Percentiles rank a stretch among this genome's conserved stretches.
These are phyloP conservation scores for Kwoniella sp. DNA, from an alignment of 768 basidiomycete genomes.

Conservation along the genomic window DNA sequence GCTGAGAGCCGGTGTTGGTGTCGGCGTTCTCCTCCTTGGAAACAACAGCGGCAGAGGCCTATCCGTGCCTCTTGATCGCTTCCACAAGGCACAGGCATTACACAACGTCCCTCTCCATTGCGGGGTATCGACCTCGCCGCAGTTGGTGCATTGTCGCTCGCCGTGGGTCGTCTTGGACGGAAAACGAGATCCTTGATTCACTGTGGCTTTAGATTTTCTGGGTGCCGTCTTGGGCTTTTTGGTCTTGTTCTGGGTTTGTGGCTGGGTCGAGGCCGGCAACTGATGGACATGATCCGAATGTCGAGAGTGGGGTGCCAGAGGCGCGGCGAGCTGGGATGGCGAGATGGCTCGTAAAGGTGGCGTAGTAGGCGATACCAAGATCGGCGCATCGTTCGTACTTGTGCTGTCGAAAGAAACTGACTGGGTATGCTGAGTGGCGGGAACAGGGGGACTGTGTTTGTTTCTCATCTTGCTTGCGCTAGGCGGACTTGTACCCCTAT, in stretches of 20 bases:
- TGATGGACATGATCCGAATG: background rate
- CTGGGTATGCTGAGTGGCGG: background rate
- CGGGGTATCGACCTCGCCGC: slow-evolving; percentile 37
- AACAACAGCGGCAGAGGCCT: slow-evolving; percentile 37
- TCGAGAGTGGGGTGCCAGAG: background rate
- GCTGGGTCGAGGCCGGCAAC: background rate
- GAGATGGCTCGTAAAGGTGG: slow-evolving; percentile 5
- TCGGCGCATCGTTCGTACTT: background rate
- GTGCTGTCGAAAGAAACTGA: background rate
- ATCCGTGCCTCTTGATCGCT: slow-evolving; percentile 38
- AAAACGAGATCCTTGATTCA: slow-evolving; percentile 15
- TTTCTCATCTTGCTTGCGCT: background rate
- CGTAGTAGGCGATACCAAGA: slow-evolving; percentile 7
- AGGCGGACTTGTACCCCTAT: no score
- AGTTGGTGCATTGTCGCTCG: slow-evolving; percentile 42
- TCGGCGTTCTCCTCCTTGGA: slow-evolving; percentile 15
- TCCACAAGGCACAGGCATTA: slow-evolving; percentile 48
- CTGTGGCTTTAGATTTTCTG: background rate
- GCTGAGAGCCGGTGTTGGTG: background rate
- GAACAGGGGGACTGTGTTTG: background rate
- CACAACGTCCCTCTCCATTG: slow-evolving; percentile 42
- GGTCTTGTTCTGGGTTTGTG: background rate
- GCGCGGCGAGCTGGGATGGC: background rate
- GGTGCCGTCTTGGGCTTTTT: background rate
- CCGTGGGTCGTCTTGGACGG: slow-evolving; percentile 17